Base-by-base conservation (phyloP, 2,329 filamentous ascomycete genomes). In the Cladosporium halotolerans region DNA sequence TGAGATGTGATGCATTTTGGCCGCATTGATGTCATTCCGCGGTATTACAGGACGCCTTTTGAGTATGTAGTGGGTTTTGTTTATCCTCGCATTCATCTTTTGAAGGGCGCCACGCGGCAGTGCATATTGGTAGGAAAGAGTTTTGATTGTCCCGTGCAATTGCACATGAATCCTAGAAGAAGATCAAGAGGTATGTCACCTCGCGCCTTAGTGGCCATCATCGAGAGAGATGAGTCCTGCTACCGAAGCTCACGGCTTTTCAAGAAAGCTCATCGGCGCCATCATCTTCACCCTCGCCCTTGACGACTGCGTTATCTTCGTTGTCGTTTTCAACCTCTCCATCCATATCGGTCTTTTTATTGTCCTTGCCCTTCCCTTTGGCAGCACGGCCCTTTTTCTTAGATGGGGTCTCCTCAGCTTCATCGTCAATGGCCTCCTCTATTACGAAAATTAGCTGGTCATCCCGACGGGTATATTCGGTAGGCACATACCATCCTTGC, bases 401-500 rank as follows among this genome's bases (percentile, higher is more conserved):
- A 14, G 45, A 36, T 31, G 32, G 45, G 5, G 45, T 47, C 10
- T 16, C 45, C 11, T 36, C 43, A 14, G 11, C 45, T 9, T 47
- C 45, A n/a, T 39, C 36, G 13, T 39, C 36, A 11, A 14, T 14
- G 10, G 3, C n/a, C 13, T 39, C 8, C 3, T 14, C 36, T 39
- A 14, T 3, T 16, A 8, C 8, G 8, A 14, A n/a, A 14, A 14
- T 39, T 16, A 39, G 36, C 36, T 14, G 13, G 8, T 9, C 2
- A 39, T 14, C 8, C n/a, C 8, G 13, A 9, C 3, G 8, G n/a
- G n/a, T 3, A 39, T 4, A 2, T 14, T 4, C 7, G 16, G 36
- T 14, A 14, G 16, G 9, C n/a, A 49, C 46, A 6, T 6, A 49
- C 46, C 38, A 34, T 33, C 42, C 42, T 52, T 52, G 23, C 50